Base-by-base conservation (phyloP, 108 stramenopile genomes). In the Cyclotella atomus region DNA sequence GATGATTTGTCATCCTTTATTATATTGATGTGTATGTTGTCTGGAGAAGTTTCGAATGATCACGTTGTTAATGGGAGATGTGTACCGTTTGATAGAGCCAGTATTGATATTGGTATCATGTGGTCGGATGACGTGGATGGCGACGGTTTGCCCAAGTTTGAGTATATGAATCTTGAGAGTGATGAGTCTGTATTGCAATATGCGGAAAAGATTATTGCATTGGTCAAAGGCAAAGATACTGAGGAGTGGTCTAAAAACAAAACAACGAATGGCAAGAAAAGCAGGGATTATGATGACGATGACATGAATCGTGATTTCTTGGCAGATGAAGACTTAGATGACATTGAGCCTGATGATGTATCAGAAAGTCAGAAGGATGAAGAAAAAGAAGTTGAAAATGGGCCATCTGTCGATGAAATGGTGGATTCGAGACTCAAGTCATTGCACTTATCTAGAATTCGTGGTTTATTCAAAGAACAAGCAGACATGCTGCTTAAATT, bases 1-100 rank as follows among this genome's bases (percentile, higher is more conserved):
- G 28, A 62, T 1, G 86, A 84, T 66, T 59, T 89, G 49, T 54
- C 54, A 34, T 32, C 56, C 14, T 70, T 91, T n/a, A 77, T 94
- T 44, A 60, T 85, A 3, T 87, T 85, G 27, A 24, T 88, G 8
- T 94, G 92, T 71, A 84, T 81, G 71, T 27, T 89, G 47, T 83
- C 88, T 10, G 92, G 89, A 27, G 92, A 94, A 76, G 71, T 85
- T 60, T 56, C 59, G n/a, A 14, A n/a, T 6, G 53, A 66, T 0
- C 44, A 66, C 36, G 44, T 38, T 19, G 66, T 38, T 7, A 45
- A 73, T 41, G 73, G 41, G 23, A 70, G 50, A 32, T 94, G 92
- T 75, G 56, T 70, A 1, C 71, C 92, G 7, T 68, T 94, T 43
- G 75, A 86, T 34, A 32, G 86, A 59, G 90, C 90, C 2, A 86